Base-by-base conservation (phyloP, 2,329 filamentous ascomycete species). In the Microdochium bolleyi region DNA sequence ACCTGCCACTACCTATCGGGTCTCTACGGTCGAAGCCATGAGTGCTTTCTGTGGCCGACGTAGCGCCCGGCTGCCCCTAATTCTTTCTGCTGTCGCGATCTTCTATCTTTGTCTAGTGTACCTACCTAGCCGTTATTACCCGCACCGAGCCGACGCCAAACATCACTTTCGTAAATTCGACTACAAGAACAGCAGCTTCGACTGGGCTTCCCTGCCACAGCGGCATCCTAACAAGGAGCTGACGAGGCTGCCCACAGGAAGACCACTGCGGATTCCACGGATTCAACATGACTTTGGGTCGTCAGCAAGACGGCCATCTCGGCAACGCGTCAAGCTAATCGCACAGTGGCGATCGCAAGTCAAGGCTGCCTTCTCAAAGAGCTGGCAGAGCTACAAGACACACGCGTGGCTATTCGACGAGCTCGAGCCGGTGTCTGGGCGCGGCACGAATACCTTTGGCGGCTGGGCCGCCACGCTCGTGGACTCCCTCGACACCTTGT, bases 401-500 rank as follows among this genome's bases (percentile, higher is more conserved):
- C 62, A 74, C 51, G 79, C 79, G 1, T 82, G 78, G 77, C 62
- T 74, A 48, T 66, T 71, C n/a, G 78, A 82, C 55, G 78, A 82
- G 62, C 62, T 82, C 9, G 61, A 64, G 25, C 78, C 78, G 11
- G 66, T 81, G 2, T 70, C 70, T 19, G 77, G 76, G 38, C 60
- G 61, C 16, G 68, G 61, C 19, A 76, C 71, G 53, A 72, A 77
- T 52, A 65, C 67, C 0, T 80, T 80, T 58, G 76, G 77, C 10
- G 75, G 76, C 24, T 82, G 79, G 73, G 80, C 73, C 0, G 82
- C 80, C 2, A 83, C 81, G 0, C 63, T 85, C 49, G 75, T 85
- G 22, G 83, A 86, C 60, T 67, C 75, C 0, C 70, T 85, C 50
- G 82, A 85, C 55, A 83, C 81, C 0, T 73, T 85, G 2, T 79